These are phyloP conservation scores for Fennellomyces sp. DNA, from an alignment of 371 early-diverging fungal species.

Conservation along the genomic window DNA sequence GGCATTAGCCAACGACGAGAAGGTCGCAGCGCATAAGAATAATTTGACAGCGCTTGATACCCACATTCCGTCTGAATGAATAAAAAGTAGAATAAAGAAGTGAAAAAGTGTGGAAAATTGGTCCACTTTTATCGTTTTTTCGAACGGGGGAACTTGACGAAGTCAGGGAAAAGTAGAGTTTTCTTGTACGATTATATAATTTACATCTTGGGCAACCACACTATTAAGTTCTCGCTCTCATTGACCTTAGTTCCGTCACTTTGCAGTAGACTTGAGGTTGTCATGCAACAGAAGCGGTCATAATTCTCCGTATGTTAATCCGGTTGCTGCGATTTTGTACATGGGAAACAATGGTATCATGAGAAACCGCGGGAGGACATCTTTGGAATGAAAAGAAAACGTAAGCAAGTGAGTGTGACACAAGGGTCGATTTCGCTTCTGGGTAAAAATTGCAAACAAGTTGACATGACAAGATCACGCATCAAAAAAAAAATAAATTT, in stretches of 20 bases:
- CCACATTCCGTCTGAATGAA: neutral
- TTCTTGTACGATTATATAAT: neutral
- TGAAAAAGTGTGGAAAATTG: neutral
- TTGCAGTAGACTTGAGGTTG: too few relatives aligned
- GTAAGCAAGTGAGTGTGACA: neutral
- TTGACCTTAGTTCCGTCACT: too few relatives aligned
- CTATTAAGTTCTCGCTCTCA: neutral
- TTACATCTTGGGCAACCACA: neutral
- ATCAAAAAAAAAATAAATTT: neutral
- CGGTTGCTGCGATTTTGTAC: neutral
- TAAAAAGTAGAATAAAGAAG: neutral
- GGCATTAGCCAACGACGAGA: neutral
- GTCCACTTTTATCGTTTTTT: conserved; percentile 1
- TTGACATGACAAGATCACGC: conserved; percentile 4
- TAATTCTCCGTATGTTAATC: neutral
- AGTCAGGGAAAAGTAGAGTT: neutral
- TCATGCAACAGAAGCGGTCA: neutral
- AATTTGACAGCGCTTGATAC: neutral
- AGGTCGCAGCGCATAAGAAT: neutral
- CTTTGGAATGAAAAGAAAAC: neutral
- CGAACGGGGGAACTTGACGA: neutral
- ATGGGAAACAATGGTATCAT: neutral
- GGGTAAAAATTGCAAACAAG: neutral
- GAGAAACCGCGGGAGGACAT: neutral
- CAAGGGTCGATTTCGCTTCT: neutral